phyloP scores from a whole-genome alignment of 2,329 filamentous ascomycete species.

The Colletotrichum liaoningense region DNA sequence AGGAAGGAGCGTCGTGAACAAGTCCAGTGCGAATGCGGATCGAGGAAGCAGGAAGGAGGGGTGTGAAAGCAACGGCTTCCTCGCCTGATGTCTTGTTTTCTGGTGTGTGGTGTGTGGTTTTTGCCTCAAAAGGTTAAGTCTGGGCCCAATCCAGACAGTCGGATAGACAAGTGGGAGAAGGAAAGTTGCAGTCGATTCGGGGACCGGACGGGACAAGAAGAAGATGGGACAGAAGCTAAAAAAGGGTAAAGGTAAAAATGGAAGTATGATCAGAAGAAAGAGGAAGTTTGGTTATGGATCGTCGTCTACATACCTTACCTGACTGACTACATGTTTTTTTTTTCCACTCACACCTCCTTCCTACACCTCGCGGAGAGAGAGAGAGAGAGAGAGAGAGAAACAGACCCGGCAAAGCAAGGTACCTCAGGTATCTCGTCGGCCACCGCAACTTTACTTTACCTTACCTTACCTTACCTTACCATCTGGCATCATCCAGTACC shows the following conservation, averaged over 20 bases:
- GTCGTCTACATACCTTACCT: not conserved
- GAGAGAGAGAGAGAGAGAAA: not conserved
- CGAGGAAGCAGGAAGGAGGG: slow-evolving; percentile 7
- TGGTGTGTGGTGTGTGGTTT: not conserved
- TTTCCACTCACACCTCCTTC: not conserved
- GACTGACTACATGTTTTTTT: not conserved
- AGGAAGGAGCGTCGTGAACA: slow-evolving; percentile 35
- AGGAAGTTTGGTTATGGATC: not conserved
- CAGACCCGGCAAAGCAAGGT: not conserved
- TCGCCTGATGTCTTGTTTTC: slow-evolving; percentile 7
- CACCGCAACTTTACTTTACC: not conserved
- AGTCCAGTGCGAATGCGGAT: slow-evolving; percentile 23
- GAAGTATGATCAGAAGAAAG: not conserved
- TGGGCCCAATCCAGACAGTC: slow-evolving; percentile 21
- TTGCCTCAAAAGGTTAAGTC: slow-evolving; percentile 24
- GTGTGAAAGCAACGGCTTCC: not conserved
- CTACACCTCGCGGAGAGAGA: not conserved
- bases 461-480: no score
- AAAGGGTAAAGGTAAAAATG: not conserved
- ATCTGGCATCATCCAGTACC: no score
- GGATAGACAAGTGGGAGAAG: slow-evolving; percentile 6
- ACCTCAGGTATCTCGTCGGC: slow-evolving; percentile 12
- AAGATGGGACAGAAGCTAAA: slow-evolving; percentile 25
- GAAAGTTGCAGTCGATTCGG: slow-evolving; percentile 18
- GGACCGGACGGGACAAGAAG: slow-evolving; percentile 11